Conservation (phyloP, 2,329 filamentous ascomycete genomes). For the Tothia fuscella region DNA sequence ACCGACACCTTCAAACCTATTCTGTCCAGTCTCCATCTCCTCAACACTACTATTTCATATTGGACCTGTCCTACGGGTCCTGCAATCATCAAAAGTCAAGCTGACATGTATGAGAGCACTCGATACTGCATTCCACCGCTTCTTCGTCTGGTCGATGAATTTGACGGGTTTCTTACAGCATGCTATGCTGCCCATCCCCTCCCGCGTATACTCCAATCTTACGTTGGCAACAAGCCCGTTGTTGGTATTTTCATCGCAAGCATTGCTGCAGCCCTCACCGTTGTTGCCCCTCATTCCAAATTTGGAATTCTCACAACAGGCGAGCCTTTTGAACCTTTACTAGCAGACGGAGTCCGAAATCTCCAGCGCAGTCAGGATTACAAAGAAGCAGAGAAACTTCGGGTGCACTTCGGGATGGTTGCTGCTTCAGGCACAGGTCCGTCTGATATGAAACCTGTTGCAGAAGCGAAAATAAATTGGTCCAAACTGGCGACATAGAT, state of each 20-base stretch:
- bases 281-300: neutral
- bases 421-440: slow-evolving; percentile 5
- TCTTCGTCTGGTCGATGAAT: slow-evolving; percentile 29
- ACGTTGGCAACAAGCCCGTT: slow-evolving; percentile 41
- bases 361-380: neutral
- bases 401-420: slow-evolving; percentile 1
- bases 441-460: neutral
- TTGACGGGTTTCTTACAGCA: slow-evolving; percentile 70
- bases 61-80: slow-evolving; percentile 27
- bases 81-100: slow-evolving; percentile 64
- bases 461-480: neutral
- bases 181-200: slow-evolving; percentile 82
- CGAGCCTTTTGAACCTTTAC: slow-evolving; percentile 1
- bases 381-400: neutral
- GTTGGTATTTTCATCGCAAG: slow-evolving; percentile 84
- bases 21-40: neutral
- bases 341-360: slow-evolving; percentile 3
- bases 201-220: slow-evolving; percentile 46
- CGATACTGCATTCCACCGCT: slow-evolving; percentile 48
- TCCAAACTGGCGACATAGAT: neutral
- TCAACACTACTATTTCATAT: slow-evolving; percentile 1
- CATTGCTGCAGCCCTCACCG: slow-evolving; percentile 46
- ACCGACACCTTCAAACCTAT: slow-evolving; percentile 30
- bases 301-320: slow-evolving; percentile 6
- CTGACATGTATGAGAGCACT: slow-evolving; percentile 54